Evolutionary conservation across 2,329 filamentous ascomycete species (phyloP), one percentile per base, ranked within the genome.

Genomic region (Cadophora sp.): DNA sequence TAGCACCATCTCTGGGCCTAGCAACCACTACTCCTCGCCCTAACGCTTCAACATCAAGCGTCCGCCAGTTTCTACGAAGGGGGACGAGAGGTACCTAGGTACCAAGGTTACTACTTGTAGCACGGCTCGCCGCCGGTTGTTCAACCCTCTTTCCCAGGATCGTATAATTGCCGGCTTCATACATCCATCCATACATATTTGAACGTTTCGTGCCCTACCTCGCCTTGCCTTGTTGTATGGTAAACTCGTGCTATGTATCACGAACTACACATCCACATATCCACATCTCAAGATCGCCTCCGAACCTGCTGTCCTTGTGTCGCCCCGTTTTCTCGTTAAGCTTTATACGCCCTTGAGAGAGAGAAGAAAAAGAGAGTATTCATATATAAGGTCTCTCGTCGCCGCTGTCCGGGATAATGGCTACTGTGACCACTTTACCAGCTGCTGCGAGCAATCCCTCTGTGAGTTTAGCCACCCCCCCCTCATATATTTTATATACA

Each of bases 181-280:
- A 47, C 43, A 47, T 47, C 3, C 5, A 6, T 30, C 3, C 27
- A 30, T 48, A 11, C 45, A n/a, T 14, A 58, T 27, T 60, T 62
- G 50, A 45, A 33, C 11, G 2, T 14, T 33, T 30, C 50, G 50
- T 51, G 48, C 48, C 36, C 11, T 39, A 39, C 36, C 6, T 24
- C 13, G 20, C 20, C 24, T 41, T n/a, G 7, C 13, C 27, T 62
- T 62, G 27, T 4, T 14, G 18, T 33, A 16, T 56, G 50, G 33
- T n/a, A n/a, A 30, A 45, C 30, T 47, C 36, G 61, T 64, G 60
- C 41, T 53, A 64, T 64, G 62, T 64, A 48, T 48, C 62, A 58
- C 62, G 51, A 22, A 56, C 24, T 64, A 24, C 62, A 64, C 39
- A 20, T 58, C 51, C 45, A 20, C 43, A 43, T 6, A 30, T 30